Conservation (phyloP, 108 stramenopile genomes). For the Fragilaria crotonensis region DNA sequence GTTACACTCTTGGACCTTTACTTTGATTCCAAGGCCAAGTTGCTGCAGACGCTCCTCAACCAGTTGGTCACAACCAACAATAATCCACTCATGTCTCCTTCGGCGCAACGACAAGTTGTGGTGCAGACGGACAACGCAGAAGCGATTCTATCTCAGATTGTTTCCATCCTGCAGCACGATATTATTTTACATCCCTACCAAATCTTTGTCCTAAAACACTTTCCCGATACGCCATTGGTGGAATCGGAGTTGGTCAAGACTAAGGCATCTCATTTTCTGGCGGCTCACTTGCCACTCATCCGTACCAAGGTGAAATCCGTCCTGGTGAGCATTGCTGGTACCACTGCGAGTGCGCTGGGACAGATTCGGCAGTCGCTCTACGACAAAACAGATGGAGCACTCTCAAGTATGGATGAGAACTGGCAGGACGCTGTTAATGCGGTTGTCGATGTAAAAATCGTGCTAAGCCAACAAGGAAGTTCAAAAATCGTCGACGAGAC, state of each 20-base stretch:
- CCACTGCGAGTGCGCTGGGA: slow-evolving; percentile 75
- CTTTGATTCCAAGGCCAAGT: slow-evolving; percentile 74
- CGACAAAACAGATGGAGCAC: slow-evolving; percentile 75
- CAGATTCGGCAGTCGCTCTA: slow-evolving; percentile 82
- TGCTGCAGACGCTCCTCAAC: slow-evolving; percentile 53
- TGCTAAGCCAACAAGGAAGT: slow-evolving; percentile 26
- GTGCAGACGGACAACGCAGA: slow-evolving; percentile 41
- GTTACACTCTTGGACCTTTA: slow-evolving; percentile 62
- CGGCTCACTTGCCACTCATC: slow-evolving; percentile 75
- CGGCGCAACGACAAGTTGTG: background rate
- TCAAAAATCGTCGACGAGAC: slow-evolving; percentile 1
- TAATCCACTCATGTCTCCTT: background rate
- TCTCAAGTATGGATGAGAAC: slow-evolving; percentile 33
- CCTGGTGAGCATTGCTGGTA: slow-evolving; percentile 73
- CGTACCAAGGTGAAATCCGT: slow-evolving; percentile 77
- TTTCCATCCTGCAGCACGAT: slow-evolving; percentile 77
- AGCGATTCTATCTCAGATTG: slow-evolving; percentile 67
- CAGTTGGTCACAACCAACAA: slow-evolving; percentile 24
- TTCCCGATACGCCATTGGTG: slow-evolving; percentile 53
- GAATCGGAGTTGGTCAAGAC: slow-evolving; percentile 46
- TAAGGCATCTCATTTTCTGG: slow-evolving; percentile 71
- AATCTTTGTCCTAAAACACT: slow-evolving; percentile 65
- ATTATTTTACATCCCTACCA: slow-evolving; percentile 76
- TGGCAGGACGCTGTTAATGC: slow-evolving; percentile 80
- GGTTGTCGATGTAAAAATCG: slow-evolving; percentile 59